Conservation (phyloP, 2,329 filamentous ascomycete species). For the Calonectria honghensis region DNA sequence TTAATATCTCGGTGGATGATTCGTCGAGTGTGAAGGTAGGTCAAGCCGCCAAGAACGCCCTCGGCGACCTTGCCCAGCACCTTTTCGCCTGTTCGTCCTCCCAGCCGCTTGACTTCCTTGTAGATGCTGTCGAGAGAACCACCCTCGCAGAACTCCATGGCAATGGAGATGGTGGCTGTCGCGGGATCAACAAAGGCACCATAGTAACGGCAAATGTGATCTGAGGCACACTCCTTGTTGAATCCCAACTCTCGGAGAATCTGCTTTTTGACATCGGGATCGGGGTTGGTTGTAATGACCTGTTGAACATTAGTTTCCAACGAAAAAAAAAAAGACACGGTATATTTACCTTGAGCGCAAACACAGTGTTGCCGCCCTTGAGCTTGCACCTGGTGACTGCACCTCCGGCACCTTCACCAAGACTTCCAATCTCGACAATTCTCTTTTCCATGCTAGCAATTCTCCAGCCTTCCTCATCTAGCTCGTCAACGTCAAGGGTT, state of each 20-base stretch:
- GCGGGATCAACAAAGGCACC: conserved; percentile 96
- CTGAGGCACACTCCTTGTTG: conserved; percentile 97
- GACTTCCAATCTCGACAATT: conserved; percentile 89
- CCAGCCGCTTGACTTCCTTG: conserved; percentile 95
- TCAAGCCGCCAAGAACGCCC: conserved; percentile 93
- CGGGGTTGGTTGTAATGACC: conserved; percentile 98
- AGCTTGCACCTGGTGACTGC: conserved; percentile 94
- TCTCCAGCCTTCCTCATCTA: conserved; percentile 96
- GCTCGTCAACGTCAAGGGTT: conserved; percentile 91
- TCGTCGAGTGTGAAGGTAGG: conserved; percentile 94
- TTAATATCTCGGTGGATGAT: conserved; percentile 99
- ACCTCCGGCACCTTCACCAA: conserved; percentile 96
- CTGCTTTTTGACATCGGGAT: conserved; percentile 98
- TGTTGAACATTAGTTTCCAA: conserved; percentile 61
- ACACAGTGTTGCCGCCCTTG: conserved; percentile 93
- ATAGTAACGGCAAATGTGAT: conserved; percentile 98
- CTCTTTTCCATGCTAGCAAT: conserved; percentile 92
- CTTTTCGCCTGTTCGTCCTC: conserved; percentile 96
- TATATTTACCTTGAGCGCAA: conserved; percentile 90
- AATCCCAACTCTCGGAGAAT: conserved; percentile 97
- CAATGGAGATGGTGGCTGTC: conserved; percentile 97
- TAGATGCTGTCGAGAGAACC: conserved; percentile 98
- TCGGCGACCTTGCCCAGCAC: conserved; percentile 97
- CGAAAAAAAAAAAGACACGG: background rate
- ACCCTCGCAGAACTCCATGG: conserved; percentile 99